Evolutionary conservation across 768 basidiomycete genomes (phyloP).

Genomic region (Lactarius hengduanensis): DNA sequence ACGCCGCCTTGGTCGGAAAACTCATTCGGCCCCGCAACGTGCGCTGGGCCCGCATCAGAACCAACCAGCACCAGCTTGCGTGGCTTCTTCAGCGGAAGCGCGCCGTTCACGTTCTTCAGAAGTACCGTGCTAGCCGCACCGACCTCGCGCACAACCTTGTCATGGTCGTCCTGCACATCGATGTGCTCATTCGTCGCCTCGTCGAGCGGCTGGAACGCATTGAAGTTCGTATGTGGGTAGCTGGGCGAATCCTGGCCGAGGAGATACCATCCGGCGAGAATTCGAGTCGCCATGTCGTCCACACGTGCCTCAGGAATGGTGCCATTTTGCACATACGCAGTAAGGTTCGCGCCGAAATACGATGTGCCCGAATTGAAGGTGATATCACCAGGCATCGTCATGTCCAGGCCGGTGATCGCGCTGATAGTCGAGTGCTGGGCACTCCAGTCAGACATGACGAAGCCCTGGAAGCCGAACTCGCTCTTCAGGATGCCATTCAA

Average conservation of each 20-base stretch:
- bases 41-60: constrained; percentile 47
- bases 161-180: constrained; percentile 71
- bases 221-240: constrained; percentile 71
- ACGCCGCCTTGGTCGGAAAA: constrained; percentile 42
- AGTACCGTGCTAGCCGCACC: constrained; percentile 73
- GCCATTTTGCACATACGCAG: constrained; percentile 65
- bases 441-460: constrained; percentile 73
- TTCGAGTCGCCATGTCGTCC: constrained; percentile 81
- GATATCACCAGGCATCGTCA: constrained; percentile 61
- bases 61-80: constrained; percentile 62
- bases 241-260: constrained; percentile 59
- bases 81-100: constrained; percentile 58
- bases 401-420: constrained; percentile 62
- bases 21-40: constrained; percentile 46
- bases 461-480: constrained; percentile 77
- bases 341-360: constrained; percentile 70
- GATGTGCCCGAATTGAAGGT: constrained; percentile 45
- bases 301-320: constrained; percentile 63
- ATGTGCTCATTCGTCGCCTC: constrained; percentile 56
- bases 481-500: constrained; percentile 74
- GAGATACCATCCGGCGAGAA: constrained; percentile 69
- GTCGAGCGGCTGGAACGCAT: constrained; percentile 55
- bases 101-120: constrained; percentile 64
- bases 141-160: constrained; percentile 64
- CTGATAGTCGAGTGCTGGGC: constrained; percentile 63